A percentile compares a stretch with the other conserved stretches of the same genome.
Evolutionary conservation across 2,329 filamentous ascomycete genomes (phyloP).

Genomic region (Aspergillus ruber): DNA sequence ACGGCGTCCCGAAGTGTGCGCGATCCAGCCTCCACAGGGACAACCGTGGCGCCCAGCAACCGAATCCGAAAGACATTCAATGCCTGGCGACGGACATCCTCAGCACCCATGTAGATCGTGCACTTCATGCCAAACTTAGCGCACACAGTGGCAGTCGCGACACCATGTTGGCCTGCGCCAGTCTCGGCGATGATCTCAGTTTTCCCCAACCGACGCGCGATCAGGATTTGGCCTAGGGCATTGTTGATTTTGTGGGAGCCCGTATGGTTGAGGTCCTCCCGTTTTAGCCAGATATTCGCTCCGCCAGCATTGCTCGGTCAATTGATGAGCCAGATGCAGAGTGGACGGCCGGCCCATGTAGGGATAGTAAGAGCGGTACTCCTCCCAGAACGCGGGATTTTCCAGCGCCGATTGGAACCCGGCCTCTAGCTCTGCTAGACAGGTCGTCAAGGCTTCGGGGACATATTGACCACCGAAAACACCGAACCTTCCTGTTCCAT

Average conservation of each 20-base stretch:
- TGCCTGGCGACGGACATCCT: conserved; percentile 92
- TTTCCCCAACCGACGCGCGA: conserved; percentile 78
- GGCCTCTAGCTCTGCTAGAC: conserved; percentile 77
- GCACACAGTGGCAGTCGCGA: conserved; percentile 89
- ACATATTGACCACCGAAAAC: conserved; percentile 97
- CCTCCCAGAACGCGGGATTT: conserved; percentile 91
- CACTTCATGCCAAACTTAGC: conserved; percentile 96
- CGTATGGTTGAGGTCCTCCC: conserved; percentile 64
- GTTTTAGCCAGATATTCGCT: conserved; percentile 95
- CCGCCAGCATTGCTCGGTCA: conserved; percentile 86
- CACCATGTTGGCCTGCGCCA: conserved; percentile 91
- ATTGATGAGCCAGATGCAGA: conserved; percentile 77
- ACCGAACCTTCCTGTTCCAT: conserved; percentile 75
- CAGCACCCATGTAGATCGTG: conserved; percentile 96
- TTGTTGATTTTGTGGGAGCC: neutral
- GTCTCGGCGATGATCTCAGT: conserved; percentile 94
- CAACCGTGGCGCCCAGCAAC: conserved; percentile 83
- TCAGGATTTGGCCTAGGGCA: conserved; percentile 47
- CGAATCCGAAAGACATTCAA: conserved; percentile 99
- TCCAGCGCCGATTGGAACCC: conserved; percentile 84
- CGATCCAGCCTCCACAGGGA: conserved; percentile 86
- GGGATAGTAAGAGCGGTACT: conserved; percentile 90
- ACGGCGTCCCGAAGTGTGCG: conserved; percentile 79
- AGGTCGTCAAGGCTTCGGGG: conserved; percentile 96
- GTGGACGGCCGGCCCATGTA: conserved; percentile 96